A percentile compares a stretch with the other conserved stretches of the same genome.
Conservation (phyloP, 2,329 filamentous ascomycete genomes). For the Colletotrichum eremochloae region DNA sequence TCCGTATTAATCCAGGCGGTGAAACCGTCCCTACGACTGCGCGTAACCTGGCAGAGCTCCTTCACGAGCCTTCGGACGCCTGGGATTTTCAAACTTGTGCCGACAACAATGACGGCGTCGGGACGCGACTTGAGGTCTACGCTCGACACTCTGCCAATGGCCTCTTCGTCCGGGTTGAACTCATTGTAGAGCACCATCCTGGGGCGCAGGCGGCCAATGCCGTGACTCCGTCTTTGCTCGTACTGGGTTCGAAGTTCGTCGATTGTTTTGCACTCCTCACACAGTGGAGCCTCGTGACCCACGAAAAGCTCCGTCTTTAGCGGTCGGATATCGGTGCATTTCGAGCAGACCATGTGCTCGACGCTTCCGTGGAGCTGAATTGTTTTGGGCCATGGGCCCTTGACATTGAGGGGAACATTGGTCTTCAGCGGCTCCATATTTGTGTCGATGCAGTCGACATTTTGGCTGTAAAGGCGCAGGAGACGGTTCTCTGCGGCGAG, state of each 20-base stretch:
- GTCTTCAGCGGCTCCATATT: slow-evolving; percentile 84
- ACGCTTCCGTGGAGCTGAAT: slow-evolving; percentile 95
- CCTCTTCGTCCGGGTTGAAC: slow-evolving; percentile 94
- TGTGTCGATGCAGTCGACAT: slow-evolving; percentile 95
- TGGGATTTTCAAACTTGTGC: slow-evolving; percentile 94
- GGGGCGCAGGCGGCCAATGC: slow-evolving; percentile 89
- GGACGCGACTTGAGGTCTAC: slow-evolving; percentile 88
- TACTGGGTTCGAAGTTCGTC: slow-evolving; percentile 82
- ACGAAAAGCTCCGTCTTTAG: slow-evolving; percentile 86
- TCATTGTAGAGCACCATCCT: slow-evolving; percentile 98
- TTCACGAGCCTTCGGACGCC: slow-evolving; percentile 90
- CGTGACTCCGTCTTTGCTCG: slow-evolving; percentile 91
- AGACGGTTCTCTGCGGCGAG: slow-evolving; percentile 89
- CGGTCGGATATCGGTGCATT: slow-evolving; percentile 82
- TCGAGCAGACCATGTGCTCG: slow-evolving; percentile 96
- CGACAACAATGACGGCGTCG: slow-evolving; percentile 93
- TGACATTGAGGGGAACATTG: slow-evolving; percentile 81
- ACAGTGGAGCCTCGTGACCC: slow-evolving; percentile 86
- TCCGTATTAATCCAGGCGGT: slow-evolving; percentile 97
- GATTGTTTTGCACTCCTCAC: slow-evolving; percentile 78
- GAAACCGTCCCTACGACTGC: slow-evolving; percentile 84
- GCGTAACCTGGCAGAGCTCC: slow-evolving; percentile 90
- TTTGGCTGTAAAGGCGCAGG: slow-evolving; percentile 93
- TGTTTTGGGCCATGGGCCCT: slow-evolving; percentile 92
- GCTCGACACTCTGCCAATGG: slow-evolving; percentile 90